A percentile compares a stretch with the other conserved stretches of the same genome.
These are phyloP conservation scores for Aeminium ludgeri DNA, from an alignment of 495 filamentous ascomycete genomes.

Conservation along the genomic window DNA sequence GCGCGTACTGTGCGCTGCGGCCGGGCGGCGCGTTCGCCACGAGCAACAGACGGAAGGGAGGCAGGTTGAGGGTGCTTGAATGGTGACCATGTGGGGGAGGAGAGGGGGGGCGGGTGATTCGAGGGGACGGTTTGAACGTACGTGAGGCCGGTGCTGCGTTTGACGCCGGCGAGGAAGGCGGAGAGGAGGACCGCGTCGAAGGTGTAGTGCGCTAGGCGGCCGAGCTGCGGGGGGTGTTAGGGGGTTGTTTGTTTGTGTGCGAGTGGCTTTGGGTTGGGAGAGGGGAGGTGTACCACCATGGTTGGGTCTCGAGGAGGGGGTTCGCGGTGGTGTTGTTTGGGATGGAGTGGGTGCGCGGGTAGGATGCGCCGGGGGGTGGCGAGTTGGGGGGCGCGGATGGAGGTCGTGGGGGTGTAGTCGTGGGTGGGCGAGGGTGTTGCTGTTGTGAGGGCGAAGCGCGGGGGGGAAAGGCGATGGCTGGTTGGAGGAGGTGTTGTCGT, in stretches of 20 bases:
- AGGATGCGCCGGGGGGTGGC: too few relatives aligned
- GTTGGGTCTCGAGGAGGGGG: too few relatives aligned
- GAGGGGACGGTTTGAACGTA: slow-evolving; percentile 37
- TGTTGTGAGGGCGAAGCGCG: too few relatives aligned
- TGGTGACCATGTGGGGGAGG: background rate
- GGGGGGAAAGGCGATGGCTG: too few relatives aligned
- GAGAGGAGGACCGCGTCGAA: slow-evolving; percentile 83
- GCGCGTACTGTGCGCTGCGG: background rate
- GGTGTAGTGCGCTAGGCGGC: slow-evolving; percentile 80
- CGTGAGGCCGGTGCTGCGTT: slow-evolving; percentile 92
- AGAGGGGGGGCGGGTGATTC: slow-evolving; percentile 7
- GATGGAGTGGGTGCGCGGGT: too few relatives aligned
- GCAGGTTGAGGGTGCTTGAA: slow-evolving; percentile 24
- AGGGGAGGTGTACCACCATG: slow-evolving; percentile 22
- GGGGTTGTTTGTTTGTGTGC: too few relatives aligned
- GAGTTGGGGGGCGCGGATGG: too few relatives aligned
- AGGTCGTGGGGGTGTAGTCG: too few relatives aligned
- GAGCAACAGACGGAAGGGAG: slow-evolving; percentile 2
- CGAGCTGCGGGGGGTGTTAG: too few relatives aligned
- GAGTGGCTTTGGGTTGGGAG: background rate
- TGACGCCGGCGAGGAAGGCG: slow-evolving; percentile 87
- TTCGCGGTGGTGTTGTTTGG: too few relatives aligned
- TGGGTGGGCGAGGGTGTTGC: too few relatives aligned
- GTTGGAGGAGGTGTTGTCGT: too few relatives aligned
- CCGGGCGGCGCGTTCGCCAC: slow-evolving; percentile 2